Evolutionary conservation across 176 grass and related monocot species (phyloP).

Genomic region (Aegilops umbellulata): DNA sequence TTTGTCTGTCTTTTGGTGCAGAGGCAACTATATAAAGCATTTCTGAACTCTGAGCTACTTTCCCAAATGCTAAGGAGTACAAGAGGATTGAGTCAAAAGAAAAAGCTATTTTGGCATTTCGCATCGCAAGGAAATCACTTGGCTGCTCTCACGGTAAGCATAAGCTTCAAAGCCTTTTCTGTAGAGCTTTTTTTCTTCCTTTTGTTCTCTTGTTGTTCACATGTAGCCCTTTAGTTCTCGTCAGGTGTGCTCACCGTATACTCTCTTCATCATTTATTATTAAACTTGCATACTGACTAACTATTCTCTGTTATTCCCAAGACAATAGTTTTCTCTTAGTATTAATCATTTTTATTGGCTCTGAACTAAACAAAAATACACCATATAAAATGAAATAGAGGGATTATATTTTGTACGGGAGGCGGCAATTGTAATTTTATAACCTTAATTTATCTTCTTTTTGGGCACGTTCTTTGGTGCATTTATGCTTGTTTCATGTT

Average conservation of each 20-base stretch:
- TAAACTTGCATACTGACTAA: not conserved
- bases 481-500: constrained; percentile 1
- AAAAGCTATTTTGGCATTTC: too few species aligned
- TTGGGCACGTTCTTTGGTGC: not conserved
- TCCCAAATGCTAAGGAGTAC: too few species aligned
- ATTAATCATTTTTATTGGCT: not conserved
- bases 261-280: not conserved
- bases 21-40: constrained; percentile 95
- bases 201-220: not conserved
- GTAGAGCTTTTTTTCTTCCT: constrained; percentile 5
- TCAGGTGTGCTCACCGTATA: not conserved
- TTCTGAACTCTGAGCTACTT: constrained; percentile 83
- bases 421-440: not conserved
- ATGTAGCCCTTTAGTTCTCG: not conserved
- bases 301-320: not conserved
- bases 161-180: constrained; percentile 22
- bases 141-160: constrained; percentile 71
- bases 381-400: not conserved
- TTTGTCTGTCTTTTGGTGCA: constrained; percentile 38
- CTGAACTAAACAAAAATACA: not conserved
- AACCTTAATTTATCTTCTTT: not conserved
- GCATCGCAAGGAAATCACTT: constrained; percentile 52
- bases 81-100: too few species aligned
- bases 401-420: not conserved
- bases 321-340: not conserved